Evolutionary conservation across 169 alveolate genomes (phyloP).

Genomic region (Toxoplasma gondii): DNA sequence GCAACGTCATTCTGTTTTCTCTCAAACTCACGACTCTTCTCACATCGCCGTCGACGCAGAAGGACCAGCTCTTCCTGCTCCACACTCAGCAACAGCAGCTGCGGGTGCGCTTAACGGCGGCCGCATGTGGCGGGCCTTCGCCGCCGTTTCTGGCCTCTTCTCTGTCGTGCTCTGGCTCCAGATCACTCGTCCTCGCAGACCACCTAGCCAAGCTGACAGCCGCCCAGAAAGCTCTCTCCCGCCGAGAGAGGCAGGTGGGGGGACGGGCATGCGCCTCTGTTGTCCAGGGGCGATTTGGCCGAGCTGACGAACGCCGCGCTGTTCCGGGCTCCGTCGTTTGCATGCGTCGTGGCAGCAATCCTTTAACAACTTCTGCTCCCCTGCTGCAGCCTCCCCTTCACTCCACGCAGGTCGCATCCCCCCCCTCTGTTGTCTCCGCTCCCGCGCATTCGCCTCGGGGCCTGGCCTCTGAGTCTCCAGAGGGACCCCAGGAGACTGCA

Average conservation of each 20-base stretch:
- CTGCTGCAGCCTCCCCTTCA: no score
- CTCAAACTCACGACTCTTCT: neutral
- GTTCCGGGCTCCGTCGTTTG: no score
- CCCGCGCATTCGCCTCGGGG: neutral
- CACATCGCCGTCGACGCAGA: neutral
- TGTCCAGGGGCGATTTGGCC: no score
- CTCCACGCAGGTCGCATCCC: neutral
- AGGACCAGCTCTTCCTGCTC: neutral
- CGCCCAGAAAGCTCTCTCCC: no score
- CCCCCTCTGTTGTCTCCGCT: neutral
- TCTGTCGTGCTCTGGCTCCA: neutral
- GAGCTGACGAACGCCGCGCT: no score
- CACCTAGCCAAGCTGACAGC: no score
- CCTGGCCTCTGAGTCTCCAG: neutral
- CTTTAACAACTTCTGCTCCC: no score
- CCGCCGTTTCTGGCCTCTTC: neutral
- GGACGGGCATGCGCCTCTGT: no score
- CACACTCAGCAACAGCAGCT: neutral
- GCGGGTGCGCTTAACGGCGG: neutral
- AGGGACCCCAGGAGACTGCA: neutral
- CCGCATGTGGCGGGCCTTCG: neutral
- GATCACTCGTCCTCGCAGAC: no score
- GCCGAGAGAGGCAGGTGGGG: no score
- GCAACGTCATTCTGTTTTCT: conserved; percentile 22
- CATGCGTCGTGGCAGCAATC: no score